Conservation (phyloP, 805 yeast species). For the Barnettozyma sucrosica region DNA sequence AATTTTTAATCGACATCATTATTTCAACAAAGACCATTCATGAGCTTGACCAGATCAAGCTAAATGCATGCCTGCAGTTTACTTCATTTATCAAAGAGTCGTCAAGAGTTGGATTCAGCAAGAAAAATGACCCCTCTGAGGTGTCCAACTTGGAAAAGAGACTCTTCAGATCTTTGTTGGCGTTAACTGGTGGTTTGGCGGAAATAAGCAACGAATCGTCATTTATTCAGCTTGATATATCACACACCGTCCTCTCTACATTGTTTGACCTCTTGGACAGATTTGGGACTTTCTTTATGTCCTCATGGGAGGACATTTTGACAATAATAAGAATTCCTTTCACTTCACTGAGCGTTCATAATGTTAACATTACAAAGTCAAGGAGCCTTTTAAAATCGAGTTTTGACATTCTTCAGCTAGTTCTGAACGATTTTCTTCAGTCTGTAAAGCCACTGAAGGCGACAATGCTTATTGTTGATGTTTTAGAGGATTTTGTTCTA, state of each 20-base stretch:
- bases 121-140: neutral
- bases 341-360: constrained; percentile 29
- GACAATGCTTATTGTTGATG: constrained; percentile 60
- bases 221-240: constrained; percentile 63
- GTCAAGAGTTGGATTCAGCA: constrained; percentile 19
- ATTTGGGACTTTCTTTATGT: constrained; percentile 54
- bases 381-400: constrained; percentile 50
- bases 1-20: constrained; percentile 41
- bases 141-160: constrained; percentile 36
- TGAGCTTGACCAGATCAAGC: neutral
- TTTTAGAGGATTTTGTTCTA: constrained; percentile 62
- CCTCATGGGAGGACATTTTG: constrained; percentile 75
- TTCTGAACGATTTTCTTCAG: constrained; percentile 79
- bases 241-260: constrained; percentile 54
- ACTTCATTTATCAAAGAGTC: constrained; percentile 40
- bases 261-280: constrained; percentile 71
- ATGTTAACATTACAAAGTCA: constrained; percentile 20
- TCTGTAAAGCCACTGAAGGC: constrained; percentile 58
- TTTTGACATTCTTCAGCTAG: constrained; percentile 75
- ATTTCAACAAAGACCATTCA: constrained; percentile 41
- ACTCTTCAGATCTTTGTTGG: constrained; percentile 43
- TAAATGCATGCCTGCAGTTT: constrained; percentile 41
- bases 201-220: constrained; percentile 30
- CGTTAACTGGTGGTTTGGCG: constrained; percentile 38
- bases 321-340: constrained; percentile 55